Conservation (phyloP, 2,329 filamentous ascomycete genomes). For the Alternaria consortialis region DNA sequence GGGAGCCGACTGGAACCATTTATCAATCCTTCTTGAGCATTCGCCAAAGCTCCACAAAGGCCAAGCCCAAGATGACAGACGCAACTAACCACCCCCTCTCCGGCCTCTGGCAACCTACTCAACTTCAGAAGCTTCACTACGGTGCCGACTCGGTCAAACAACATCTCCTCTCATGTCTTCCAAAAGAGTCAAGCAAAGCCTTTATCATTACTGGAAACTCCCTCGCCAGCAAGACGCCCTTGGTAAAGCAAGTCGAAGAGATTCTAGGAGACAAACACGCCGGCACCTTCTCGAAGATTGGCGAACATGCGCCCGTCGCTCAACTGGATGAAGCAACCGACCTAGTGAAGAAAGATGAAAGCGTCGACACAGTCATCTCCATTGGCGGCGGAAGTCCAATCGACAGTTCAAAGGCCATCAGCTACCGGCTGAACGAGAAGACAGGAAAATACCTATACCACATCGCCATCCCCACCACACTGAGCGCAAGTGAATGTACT, state of each 20-base stretch:
- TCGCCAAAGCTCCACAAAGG: conserved; percentile 8
- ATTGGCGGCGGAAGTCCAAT: conserved; percentile 66
- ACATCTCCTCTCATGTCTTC: conserved; percentile 58
- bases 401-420: conserved; percentile 55
- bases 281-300: conserved; percentile 64
- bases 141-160: conserved; percentile 58
- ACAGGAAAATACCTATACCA: conserved; percentile 48
- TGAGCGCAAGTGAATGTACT: conserved; percentile 65
- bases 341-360: conserved; percentile 55
- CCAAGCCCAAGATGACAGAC: conserved; percentile 51
- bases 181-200: conserved; percentile 58
- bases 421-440: conserved; percentile 47
- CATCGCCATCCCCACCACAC: conserved; percentile 52
- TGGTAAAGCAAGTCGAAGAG: conserved; percentile 62
- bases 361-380: conserved; percentile 64
- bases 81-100: conserved; percentile 56
- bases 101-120: conserved; percentile 62
- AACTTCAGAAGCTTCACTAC: conserved; percentile 61
- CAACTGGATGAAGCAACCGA: conserved; percentile 63
- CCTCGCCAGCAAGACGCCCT: conserved; percentile 62
- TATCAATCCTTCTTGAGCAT: not conserved
- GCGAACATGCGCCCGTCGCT: conserved; percentile 64
- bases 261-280: conserved; percentile 59
- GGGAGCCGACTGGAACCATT: no score
- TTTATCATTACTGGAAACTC: conserved; percentile 67